Conservation (phyloP, 1,284 basidiomycete species). For the Phlebopus sp. region DNA sequence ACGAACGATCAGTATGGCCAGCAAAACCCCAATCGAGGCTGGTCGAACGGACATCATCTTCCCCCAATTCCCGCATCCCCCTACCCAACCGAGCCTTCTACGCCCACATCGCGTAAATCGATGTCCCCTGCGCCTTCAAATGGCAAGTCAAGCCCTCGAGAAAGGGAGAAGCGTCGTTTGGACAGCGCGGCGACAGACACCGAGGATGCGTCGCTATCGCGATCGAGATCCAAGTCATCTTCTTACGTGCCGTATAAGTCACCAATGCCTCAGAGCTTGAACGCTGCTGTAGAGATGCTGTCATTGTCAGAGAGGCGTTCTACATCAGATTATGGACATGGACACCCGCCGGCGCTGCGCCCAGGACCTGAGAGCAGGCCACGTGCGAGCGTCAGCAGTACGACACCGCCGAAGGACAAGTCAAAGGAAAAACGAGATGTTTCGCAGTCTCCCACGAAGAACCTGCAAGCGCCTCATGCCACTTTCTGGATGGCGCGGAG, state of each 20-base stretch:
- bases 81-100: conserved; percentile 36
- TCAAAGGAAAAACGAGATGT: conserved; percentile 31
- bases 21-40: conserved; percentile 20
- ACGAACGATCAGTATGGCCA: conserved; percentile 32
- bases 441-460: conserved; percentile 43
- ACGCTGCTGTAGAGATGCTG: conserved; percentile 55
- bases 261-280: conserved; percentile 53
- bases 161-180: conserved; percentile 23
- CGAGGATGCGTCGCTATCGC: conserved; percentile 28
- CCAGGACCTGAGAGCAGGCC: conserved; percentile 27
- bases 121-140: conserved; percentile 23
- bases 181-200: conserved; percentile 25
- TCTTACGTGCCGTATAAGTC: conserved; percentile 46
- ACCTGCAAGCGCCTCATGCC: conserved; percentile 37
- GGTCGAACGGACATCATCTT: conserved; percentile 31
- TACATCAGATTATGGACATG: conserved; percentile 34
- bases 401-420: conserved; percentile 22
- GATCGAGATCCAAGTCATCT: conserved; percentile 45
- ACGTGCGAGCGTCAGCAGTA: conserved; percentile 32
- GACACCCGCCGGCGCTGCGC: conserved; percentile 17
- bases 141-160: conserved; percentile 27
- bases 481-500: conserved; percentile 34
- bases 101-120: conserved; percentile 34
- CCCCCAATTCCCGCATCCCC: conserved; percentile 38
- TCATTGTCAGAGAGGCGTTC: conserved; percentile 45